Evolutionary conservation across 257 asterid species (phyloP).

Genomic region (Voacanga thouarsii): DNA sequence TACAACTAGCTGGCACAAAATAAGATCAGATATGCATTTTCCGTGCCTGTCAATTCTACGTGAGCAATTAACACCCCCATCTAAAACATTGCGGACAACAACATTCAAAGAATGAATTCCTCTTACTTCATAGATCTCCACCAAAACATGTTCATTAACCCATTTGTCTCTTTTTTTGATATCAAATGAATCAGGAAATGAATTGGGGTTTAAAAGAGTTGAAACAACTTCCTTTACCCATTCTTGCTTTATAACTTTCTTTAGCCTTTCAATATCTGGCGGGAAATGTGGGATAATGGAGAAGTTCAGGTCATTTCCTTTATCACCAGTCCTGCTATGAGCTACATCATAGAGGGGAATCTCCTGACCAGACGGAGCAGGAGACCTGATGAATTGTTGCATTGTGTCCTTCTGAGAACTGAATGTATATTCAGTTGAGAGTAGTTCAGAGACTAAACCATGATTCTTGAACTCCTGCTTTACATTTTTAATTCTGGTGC

Average conservation of each 20-base stretch:
- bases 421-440: slow-evolving; percentile 21
- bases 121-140: slow-evolving; percentile 81
- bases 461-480: slow-evolving; percentile 18
- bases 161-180: slow-evolving; percentile 48
- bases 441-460: slow-evolving; percentile 26
- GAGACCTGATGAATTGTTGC: slow-evolving; percentile 25
- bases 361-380: slow-evolving; percentile 60
- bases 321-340: slow-evolving; percentile 91
- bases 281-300: slow-evolving; percentile 83
- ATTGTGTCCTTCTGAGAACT: slow-evolving; percentile 22
- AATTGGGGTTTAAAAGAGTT: slow-evolving; percentile 49
- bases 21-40: slow-evolving; percentile 71
- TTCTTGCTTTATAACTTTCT: slow-evolving; percentile 53
- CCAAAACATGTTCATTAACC: slow-evolving; percentile 48
- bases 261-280: slow-evolving; percentile 74
- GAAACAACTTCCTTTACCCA: slow-evolving; percentile 76
- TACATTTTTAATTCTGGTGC: slow-evolving; percentile 11
- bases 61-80: slow-evolving; percentile 97
- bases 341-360: slow-evolving; percentile 66
- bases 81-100: slow-evolving; percentile 76
- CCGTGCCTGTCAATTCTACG: slow-evolving; percentile 95
- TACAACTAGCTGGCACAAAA: slow-evolving; percentile 61
- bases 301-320: slow-evolving; percentile 82
- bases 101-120: slow-evolving; percentile 77
- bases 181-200: slow-evolving; percentile 44